Percentiles rank a stretch among this genome's conserved stretches.
Conservation (phyloP, 495 filamentous ascomycete genomes). For the Jackrogersella minutella region DNA sequence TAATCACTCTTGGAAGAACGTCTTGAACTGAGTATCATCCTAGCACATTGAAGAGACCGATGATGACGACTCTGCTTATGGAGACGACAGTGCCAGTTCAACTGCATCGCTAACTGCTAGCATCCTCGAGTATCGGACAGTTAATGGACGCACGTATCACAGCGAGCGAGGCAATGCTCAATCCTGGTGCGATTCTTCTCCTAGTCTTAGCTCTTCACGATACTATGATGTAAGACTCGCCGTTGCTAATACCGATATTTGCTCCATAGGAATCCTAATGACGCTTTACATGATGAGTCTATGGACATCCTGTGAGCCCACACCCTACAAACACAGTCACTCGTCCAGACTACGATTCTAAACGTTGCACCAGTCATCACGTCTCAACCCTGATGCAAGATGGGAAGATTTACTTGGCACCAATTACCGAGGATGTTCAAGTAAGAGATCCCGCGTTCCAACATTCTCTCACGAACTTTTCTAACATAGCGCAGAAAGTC, state of each 20-base stretch:
- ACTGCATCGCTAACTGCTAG: slow-evolving; percentile 57
- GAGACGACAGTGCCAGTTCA: slow-evolving; percentile 42
- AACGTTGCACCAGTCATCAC: slow-evolving; percentile 42
- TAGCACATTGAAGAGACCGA: slow-evolving; percentile 33
- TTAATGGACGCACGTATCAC: slow-evolving; percentile 53
- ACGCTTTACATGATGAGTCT: slow-evolving; percentile 46
- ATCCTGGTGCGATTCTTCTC: slow-evolving; percentile 43
- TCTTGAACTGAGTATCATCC: neutral
- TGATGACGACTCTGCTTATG: slow-evolving; percentile 42
- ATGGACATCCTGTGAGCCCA: slow-evolving; percentile 47
- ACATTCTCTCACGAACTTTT: neutral
- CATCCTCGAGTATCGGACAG: slow-evolving; percentile 54
- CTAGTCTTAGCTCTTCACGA: neutral
- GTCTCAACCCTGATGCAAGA: slow-evolving; percentile 45
- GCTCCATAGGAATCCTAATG: slow-evolving; percentile 46
- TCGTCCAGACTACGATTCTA: neutral
- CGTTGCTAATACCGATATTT: slow-evolving; percentile 5
- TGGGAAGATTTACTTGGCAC: slow-evolving; percentile 55
- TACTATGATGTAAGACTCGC: neutral
- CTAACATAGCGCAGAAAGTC: slow-evolving; percentile 37
- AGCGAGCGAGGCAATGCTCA: slow-evolving; percentile 45
- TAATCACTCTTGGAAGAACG: neutral
- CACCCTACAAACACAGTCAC: neutral
- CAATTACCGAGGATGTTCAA: slow-evolving; percentile 40
- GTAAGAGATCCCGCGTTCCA: slow-evolving; percentile 20